Base-by-base conservation (phyloP, 306 rosid species). In the Myrica gale region DNA sequence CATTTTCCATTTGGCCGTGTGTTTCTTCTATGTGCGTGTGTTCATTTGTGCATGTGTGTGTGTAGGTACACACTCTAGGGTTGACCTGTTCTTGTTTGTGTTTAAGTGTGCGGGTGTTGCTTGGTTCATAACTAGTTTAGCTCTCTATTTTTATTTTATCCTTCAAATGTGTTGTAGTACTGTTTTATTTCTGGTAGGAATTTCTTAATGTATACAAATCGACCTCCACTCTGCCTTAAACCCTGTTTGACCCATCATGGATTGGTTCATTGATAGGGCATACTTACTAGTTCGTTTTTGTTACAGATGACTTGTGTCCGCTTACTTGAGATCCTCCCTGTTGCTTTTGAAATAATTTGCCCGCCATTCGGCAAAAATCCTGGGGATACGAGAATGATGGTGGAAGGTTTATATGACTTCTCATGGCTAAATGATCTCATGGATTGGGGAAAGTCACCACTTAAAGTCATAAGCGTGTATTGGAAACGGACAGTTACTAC, bases 301-400 rank as follows among this genome's bases (percentile, higher is more conserved):
- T 85, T 84, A 75, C 96, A 95, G 98, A 90, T 95, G 96, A 89
- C 98, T 74, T 95, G 98, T 80, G 91, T 95, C 72, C 91, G 98
- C 80, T 74, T 95, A 81, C 98, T 95, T 9, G 96, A 95, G 92
- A 82, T 90, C 84, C 86, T 95, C 72, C 98, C 98, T 57, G 75
- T 86, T 82, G 87, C 89, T 79, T 83, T 89, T 84, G 82, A 88
- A 80, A 82, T 76, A 81, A 79, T 87, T 45, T 72, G 75, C 78
- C 80, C 81, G 48, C 74, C 71, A 48, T 46, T 72, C 58, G 65
- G 80, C 62, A 78, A 80, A 77, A 76, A 70, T 72, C 75, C 42
- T 70, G 83, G 73, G 79, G 79, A 58, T 83, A 79, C 81, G 78
- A 75, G 76, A 74, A 68, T 76, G 83, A 74, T 73, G 42, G 69